Evolutionary conservation across 352 stramenopile genomes (phyloP).

Genomic region (Blastocystis sp.): DNA sequence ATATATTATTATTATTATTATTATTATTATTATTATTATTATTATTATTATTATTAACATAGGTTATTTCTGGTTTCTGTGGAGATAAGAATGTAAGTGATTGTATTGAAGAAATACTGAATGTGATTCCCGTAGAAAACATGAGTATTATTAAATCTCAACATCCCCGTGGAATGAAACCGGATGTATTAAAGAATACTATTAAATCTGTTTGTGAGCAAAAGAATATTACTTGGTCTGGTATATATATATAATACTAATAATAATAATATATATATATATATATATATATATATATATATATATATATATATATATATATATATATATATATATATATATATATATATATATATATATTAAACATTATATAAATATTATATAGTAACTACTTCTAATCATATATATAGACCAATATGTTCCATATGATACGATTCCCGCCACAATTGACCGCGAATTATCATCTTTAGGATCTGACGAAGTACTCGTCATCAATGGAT

Average conservation of each 20-base stretch:
- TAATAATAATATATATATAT: too few species aligned
- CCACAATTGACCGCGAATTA: conserved; percentile 3
- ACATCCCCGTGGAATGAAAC: conserved; percentile 30
- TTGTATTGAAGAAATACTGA: conserved; percentile 21
- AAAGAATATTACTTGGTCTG: conserved; percentile 10
- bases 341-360: too few species aligned
- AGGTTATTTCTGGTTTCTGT: conserved; percentile 36
- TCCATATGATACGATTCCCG: conserved; percentile 23
- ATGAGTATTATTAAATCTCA: conserved; percentile 27
- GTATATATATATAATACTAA: too few species aligned
- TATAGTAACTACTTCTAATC: too few species aligned
- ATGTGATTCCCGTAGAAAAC: not conserved
- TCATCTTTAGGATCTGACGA: not conserved
- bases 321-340: too few species aligned
- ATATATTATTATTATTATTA: not conserved
- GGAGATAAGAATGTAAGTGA: conserved; percentile 32
- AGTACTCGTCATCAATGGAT: conserved; percentile 19
- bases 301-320: too few species aligned
- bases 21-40: too few species aligned
- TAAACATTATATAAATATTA: too few species aligned
- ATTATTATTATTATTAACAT: too few species aligned
- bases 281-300: too few species aligned
- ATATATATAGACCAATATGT: too few species aligned
- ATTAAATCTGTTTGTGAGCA: too few species aligned
- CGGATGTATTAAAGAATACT: not conserved